Base-by-base conservation (phyloP, 1,139 yeast genomes). In the Geotrichum cucujoidarum region DNA sequence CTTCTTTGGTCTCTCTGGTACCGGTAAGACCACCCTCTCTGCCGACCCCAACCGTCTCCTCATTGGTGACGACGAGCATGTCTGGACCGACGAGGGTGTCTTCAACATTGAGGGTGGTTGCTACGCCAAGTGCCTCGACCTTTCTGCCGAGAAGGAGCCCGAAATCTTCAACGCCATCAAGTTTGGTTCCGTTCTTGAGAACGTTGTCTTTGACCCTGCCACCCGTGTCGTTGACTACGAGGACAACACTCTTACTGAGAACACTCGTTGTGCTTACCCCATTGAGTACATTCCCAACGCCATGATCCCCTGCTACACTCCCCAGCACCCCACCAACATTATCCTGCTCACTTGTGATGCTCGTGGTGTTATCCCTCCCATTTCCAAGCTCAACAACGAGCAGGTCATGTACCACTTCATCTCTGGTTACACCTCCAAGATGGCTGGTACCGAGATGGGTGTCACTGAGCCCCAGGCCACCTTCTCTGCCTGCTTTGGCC, bases 41-140 rank as follows among this genome's bases (percentile, higher is more conserved):
- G 97, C 97, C 51, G 98, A 92, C 69, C 96, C 97, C 55, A 77
- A 87, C 73, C 85, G 98, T 73, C 73, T 80, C 68, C 80, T 92
- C 69, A 92, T 92, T 66, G 98, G 98, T 70, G 98, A 92, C 68
- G 98, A 92, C 68, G 98, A 92, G 75, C 98, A 92, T 75, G 92
- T 97, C 75, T 92, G 98, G 98, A 86, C 97, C 31, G 95, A 92
- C 70, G 76, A 85, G 59, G 98, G 98, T 74, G 97, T 92, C 54
- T 92, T 92, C 82, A 92, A 92, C 80, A 90, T 92, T 65, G 98
- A 92, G 76, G 98, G 98, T 72, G 98, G 98, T 57, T 92, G 98
- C 76, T 92, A 92, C 76, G 97, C 97, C 66, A 92, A 92, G 74
- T 90, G 97, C 75, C 76, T 92, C 60, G 96, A 89, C 64, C 77